A percentile compares a stretch with the other conserved stretches of the same genome.
Evolutionary conservation across 2,329 filamentous ascomycete species (phyloP).

Genomic region (Lasiodiplodia theobromae): DNA sequence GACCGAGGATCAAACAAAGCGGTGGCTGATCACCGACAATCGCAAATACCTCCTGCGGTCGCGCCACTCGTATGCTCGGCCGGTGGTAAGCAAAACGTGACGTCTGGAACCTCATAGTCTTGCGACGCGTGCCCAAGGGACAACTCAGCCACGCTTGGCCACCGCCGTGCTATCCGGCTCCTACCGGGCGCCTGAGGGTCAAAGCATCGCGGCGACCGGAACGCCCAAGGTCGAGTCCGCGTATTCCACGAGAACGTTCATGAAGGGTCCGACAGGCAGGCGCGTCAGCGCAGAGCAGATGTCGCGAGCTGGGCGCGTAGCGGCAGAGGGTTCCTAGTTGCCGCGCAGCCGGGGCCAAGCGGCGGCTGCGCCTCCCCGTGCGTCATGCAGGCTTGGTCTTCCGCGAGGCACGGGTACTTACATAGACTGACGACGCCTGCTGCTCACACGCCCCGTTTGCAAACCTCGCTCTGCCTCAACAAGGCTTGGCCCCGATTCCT

Average conservation of each 20-base stretch:
- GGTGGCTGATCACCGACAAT: no score
- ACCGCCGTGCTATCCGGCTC: background rate
- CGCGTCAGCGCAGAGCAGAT: background rate
- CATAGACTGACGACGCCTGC: background rate
- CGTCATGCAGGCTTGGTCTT: slow-evolving; percentile 3
- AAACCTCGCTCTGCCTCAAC: background rate
- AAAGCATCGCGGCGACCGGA: background rate
- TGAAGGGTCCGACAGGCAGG: background rate
- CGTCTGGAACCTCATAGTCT: slow-evolving; percentile 12
- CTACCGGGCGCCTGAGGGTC: background rate
- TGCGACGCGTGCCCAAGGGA: slow-evolving; percentile 16
- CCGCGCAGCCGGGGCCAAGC: slow-evolving; percentile 15
- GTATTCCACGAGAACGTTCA: background rate
- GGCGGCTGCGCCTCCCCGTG: slow-evolving; percentile 21
- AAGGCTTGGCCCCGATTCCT: background rate
- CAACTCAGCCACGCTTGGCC: slow-evolving; percentile 22
- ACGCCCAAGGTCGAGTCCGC: background rate
- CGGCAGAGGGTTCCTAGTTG: background rate
- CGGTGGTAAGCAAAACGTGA: slow-evolving; percentile 8
- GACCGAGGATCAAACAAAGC: background rate
- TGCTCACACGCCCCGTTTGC: background rate
- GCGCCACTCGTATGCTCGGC: background rate
- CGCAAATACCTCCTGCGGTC: no score
- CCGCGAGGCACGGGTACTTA: background rate
- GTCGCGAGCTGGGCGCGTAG: background rate